phyloP scores from a whole-genome alignment of 305 asterid species.

The Euphrasia arctica region DNA sequence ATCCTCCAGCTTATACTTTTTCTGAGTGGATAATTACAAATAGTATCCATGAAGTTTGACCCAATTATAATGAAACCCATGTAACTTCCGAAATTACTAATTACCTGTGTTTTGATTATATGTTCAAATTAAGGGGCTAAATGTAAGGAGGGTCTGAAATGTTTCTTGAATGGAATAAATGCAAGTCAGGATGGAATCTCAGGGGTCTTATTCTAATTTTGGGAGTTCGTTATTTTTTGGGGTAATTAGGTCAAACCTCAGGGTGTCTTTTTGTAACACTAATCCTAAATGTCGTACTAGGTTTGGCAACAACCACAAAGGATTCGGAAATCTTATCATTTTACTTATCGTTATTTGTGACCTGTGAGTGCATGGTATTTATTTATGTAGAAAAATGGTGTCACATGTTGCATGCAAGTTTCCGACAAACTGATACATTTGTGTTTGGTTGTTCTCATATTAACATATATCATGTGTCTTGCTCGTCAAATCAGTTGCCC shows the following conservation, averaged over 20 bases:
- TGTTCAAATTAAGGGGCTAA: too few species aligned
- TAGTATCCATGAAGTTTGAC: neutral
- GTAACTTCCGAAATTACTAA: neutral
- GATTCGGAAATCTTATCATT: neutral
- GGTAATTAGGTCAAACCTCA: neutral
- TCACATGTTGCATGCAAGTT: conserved; percentile 6
- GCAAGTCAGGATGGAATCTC: neutral
- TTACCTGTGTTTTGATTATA: neutral
- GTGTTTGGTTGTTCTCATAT: conserved; percentile 8
- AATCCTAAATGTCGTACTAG: conserved; percentile 8
- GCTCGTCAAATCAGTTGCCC: conserved; percentile 12
- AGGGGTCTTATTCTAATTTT: neutral
- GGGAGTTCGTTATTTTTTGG: neutral
- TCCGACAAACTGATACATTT: conserved; percentile 8
- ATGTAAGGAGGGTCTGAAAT: neutral
- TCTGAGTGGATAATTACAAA: neutral
- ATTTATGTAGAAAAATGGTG: conserved; percentile 9
- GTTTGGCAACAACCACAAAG: conserved; percentile 6
- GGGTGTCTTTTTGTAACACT: neutral
- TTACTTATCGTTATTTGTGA: conserved; percentile 5
- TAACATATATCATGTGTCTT: neutral
- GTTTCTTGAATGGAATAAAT: neutral
- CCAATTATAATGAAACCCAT: neutral
- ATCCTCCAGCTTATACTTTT: conserved; percentile 15
- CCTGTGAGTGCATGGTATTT: conserved; percentile 8